Conservation (phyloP, 768 basidiomycete genomes). For the Boletus rufocinnamomeus region DNA sequence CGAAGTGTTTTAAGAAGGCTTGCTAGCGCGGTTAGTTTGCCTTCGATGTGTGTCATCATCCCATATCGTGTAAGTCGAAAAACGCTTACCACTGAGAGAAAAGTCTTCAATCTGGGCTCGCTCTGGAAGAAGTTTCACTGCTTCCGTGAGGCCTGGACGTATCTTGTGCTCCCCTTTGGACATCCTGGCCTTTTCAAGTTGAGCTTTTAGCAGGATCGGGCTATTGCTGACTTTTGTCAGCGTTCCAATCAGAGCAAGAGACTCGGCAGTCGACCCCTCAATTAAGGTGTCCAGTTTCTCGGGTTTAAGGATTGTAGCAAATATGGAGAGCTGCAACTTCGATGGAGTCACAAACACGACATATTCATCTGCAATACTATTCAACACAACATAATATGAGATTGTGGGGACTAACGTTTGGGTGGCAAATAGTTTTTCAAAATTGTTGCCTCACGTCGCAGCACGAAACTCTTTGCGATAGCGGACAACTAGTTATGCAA, state of each 20-base stretch:
- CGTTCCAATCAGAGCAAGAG: slow-evolving; percentile 75
- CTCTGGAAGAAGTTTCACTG: slow-evolving; percentile 61
- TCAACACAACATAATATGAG: slow-evolving; percentile 1
- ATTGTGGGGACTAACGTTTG: slow-evolving; percentile 60
- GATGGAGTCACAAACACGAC: slow-evolving; percentile 96
- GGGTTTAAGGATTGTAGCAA: slow-evolving; percentile 71
- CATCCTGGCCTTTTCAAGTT: slow-evolving; percentile 59
- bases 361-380: slow-evolving; percentile 74
- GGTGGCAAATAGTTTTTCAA: slow-evolving; percentile 86
- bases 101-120: slow-evolving; percentile 67
- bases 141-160: slow-evolving; percentile 56
- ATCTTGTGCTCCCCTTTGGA: slow-evolving; percentile 45
- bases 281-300: slow-evolving; percentile 69
- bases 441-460: slow-evolving; percentile 84
- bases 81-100: slow-evolving; percentile 68
- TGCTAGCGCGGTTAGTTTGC: slow-evolving; percentile 71
- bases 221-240: slow-evolving; percentile 93
- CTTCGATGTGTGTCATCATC: slow-evolving; percentile 41
- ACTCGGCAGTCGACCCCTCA: slow-evolving; percentile 71
- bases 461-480: slow-evolving; percentile 85
- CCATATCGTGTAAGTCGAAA: background rate
- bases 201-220: slow-evolving; percentile 83
- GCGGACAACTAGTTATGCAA: slow-evolving; percentile 53
- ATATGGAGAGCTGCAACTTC: slow-evolving; percentile 76
- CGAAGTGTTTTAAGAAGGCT: slow-evolving; percentile 61